Evolutionary conservation across 352 stramenopile species (phyloP), one percentile per base, ranked within the genome.

Genomic region (Discostella stelligera): DNA sequence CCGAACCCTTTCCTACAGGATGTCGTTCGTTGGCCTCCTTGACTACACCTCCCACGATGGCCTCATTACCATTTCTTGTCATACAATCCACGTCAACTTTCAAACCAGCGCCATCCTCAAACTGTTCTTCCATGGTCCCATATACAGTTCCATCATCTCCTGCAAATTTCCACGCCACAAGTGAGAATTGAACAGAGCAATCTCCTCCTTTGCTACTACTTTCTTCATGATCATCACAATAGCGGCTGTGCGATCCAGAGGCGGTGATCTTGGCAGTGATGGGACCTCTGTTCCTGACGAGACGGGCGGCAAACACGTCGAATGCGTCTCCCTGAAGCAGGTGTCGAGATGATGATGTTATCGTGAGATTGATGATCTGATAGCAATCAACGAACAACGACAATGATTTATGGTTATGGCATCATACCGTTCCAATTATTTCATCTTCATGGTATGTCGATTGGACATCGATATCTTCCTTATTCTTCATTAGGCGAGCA

Each of bases 11-110:
- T 8, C 50, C 56, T 52, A 32, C 53, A 11, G 61, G 56, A 18
- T 62, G 52, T 6, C 37, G 37, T 14, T 65, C 41, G 3, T 16
- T 20, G 1, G 54, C 48, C 14, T 52, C 41, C 14, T 39, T 79
- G n/a, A 82, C 63, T 11, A 70, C 37, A 21, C 74, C 74, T 10
- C 74, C 74, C 14, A 82, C 62, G 66, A 79, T 66, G 0, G 74
- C 74, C 10, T 71, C 60, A 32, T 79, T 79, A 9, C 69, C 61
- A 9, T 79, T 70, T 11, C 68, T 30, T 9, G 67, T 30, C 74
- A 82, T 64, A 66, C 74, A 82, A 58, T 82, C 74, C 5, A 82
- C 70, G 48, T 82, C 69, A 1, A 82, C 62, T 58, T 78, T 82
- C 37, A 82, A 37, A 3, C 63, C 32, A 20, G 76, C 56, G 8